Evolutionary conservation across 129 eudicot genomes (phyloP).

Genomic region (Tagetes patula): DNA sequence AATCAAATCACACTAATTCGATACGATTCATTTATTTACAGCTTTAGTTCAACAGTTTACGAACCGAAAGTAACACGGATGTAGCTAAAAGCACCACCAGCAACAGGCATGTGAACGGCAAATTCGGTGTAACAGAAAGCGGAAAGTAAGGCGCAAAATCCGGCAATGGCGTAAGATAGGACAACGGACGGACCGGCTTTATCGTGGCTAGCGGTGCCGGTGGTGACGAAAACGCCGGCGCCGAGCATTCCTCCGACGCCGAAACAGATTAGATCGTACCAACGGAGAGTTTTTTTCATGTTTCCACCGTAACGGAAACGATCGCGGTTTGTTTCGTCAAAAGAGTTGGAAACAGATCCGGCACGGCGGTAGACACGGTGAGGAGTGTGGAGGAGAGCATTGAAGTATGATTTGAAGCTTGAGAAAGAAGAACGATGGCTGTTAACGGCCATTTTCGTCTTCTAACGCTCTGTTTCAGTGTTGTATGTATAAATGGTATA

Average conservation of each 20-base stretch:
- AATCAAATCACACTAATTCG: constrained; percentile 23
- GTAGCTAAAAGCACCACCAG: constrained; percentile 98
- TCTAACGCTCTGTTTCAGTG: not conserved
- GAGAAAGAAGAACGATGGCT: constrained; percentile 66
- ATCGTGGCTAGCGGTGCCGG: constrained; percentile 63
- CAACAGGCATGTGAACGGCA: constrained; percentile 97
- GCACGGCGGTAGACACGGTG: constrained; percentile 69
- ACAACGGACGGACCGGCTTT: constrained; percentile 81
- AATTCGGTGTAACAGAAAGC: constrained; percentile 98
- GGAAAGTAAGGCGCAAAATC: constrained; percentile 86
- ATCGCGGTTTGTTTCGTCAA: constrained; percentile 55
- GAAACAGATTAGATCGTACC: constrained; percentile 87
- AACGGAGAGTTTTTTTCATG: constrained; percentile 59
- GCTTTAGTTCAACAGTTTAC: not conserved
- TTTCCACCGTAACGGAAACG: constrained; percentile 59
- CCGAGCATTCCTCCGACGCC: constrained; percentile 99
- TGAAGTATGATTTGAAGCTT: constrained; percentile 57
- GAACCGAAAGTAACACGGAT: constrained; percentile 84
- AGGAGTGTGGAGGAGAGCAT: constrained; percentile 73
- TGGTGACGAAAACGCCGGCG: constrained; percentile 94
- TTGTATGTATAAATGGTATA: constrained; percentile 17
- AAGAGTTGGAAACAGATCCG: constrained; percentile 55
- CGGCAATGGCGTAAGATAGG: constrained; percentile 96
- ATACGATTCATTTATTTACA: not conserved
- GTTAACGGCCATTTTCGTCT: constrained; percentile 13